Evolutionary conservation across 257 asterid genomes (phyloP).

Genomic region (Forsythia viridissima): DNA sequence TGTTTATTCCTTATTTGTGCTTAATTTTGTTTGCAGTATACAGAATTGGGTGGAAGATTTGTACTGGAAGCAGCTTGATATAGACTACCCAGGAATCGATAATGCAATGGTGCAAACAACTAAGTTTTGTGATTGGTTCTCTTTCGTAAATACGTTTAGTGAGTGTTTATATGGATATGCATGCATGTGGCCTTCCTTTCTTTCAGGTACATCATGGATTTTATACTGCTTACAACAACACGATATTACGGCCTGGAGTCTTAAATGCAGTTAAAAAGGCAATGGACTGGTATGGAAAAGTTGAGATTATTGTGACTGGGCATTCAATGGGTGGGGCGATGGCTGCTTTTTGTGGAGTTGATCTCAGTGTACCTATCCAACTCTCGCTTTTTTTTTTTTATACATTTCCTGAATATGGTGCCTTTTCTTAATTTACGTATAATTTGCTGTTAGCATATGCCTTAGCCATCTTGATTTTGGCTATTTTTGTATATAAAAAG

Average conservation of each 20-base stretch:
- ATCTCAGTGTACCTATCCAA: slow-evolving; percentile 59
- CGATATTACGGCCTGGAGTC: slow-evolving; percentile 80
- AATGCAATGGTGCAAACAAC: slow-evolving; percentile 72
- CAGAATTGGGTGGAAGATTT: slow-evolving; percentile 96
- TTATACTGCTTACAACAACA: slow-evolving; percentile 85
- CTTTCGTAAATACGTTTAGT: background rate
- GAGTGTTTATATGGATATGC: slow-evolving; percentile 13
- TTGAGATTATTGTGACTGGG: slow-evolving; percentile 74
- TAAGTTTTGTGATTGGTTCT: slow-evolving; percentile 17
- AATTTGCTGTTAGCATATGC: background rate
- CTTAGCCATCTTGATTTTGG: background rate
- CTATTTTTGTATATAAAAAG: background rate
- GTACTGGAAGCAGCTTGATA: slow-evolving; percentile 96
- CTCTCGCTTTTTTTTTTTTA: slow-evolving; percentile 10
- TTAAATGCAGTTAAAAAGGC: slow-evolving; percentile 56
- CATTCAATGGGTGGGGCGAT: slow-evolving; percentile 99
- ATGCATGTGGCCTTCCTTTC: slow-evolving; percentile 15
- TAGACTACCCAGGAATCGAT: slow-evolving; percentile 84
- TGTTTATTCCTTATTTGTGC: background rate
- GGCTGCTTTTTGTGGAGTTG: slow-evolving; percentile 92
- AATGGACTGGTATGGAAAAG: slow-evolving; percentile 62
- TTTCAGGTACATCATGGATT: slow-evolving; percentile 97
- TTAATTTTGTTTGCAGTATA: slow-evolving; percentile 53
- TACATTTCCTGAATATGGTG: background rate
- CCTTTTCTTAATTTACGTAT: slow-evolving; percentile 6